Percentiles rank a stretch among this genome's conserved stretches.
Conservation (phyloP, 331 rosid genomes). For the Prunus yedoensis region DNA sequence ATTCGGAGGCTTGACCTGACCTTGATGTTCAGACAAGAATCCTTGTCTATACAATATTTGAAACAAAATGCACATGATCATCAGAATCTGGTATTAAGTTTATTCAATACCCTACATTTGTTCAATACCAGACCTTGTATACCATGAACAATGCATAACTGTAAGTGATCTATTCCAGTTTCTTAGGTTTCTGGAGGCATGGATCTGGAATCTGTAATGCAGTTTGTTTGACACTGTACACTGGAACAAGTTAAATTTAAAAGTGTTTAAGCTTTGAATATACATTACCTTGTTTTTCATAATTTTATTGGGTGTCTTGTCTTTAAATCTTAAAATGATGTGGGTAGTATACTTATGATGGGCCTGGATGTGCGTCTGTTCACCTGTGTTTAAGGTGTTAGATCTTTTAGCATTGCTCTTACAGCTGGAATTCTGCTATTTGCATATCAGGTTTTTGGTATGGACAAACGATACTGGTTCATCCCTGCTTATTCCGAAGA, state of each 20-base stretch:
- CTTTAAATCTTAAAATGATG: no score
- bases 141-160: no score
- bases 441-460: slow-evolving; percentile 76
- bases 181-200: background rate
- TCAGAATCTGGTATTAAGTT: background rate
- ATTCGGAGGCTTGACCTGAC: background rate
- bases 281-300: background rate
- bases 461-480: slow-evolving; percentile 84
- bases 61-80: background rate
- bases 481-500: slow-evolving; percentile 94
- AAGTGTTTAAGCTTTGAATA: background rate
- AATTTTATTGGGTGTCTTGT: slow-evolving; percentile 6
- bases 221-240: background rate
- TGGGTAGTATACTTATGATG: background rate
- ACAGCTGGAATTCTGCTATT: slow-evolving; percentile 8
- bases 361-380: background rate
- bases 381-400: background rate
- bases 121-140: background rate
- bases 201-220: background rate
- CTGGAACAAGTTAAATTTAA: background rate
- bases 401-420: background rate
- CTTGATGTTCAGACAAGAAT: background rate
- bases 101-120: background rate
- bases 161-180: background rate
- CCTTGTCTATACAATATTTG: background rate